Percentiles rank a stretch among this genome's conserved stretches.
Evolutionary conservation across 371 early-diverging fungal species (phyloP).

Genomic region (Enterospora canceri): DNA sequence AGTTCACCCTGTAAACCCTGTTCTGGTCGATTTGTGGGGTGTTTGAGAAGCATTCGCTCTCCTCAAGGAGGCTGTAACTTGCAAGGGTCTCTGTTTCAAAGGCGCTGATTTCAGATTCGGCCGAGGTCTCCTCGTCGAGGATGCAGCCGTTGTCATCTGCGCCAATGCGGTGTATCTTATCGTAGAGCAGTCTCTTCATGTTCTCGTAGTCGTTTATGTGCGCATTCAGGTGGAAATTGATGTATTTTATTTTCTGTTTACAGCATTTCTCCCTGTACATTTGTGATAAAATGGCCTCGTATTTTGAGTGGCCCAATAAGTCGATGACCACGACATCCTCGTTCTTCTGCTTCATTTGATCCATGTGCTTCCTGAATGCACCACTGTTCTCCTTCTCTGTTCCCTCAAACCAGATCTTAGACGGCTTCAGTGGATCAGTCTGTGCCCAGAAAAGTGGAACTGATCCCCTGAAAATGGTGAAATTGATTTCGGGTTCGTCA

Average conservation of each 20-base stretch:
- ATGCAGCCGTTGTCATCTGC: neutral
- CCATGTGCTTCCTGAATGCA: conserved; percentile 67
- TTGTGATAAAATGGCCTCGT: conserved; percentile 30
- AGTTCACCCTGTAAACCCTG: conserved; percentile 40
- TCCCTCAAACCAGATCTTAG: conserved; percentile 56
- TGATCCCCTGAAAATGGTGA: conserved; percentile 37
- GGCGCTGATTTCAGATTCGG: too few relatives aligned
- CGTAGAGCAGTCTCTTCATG: conserved; percentile 28
- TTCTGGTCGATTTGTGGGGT: neutral
- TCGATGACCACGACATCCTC: conserved; percentile 66
- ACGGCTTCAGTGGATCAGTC: conserved; percentile 17
- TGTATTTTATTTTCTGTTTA: conserved; percentile 24
- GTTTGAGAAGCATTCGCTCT: neutral
- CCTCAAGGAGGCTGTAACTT: neutral
- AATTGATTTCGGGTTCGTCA: conserved; percentile 9
- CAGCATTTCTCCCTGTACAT: conserved; percentile 18
- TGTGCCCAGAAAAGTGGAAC: conserved; percentile 49
- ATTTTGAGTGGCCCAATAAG: conserved; percentile 62
- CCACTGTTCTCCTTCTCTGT: conserved; percentile 62
- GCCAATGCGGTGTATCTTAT: conserved; percentile 10
- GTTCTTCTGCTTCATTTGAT: conserved; percentile 63
- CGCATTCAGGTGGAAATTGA: conserved; percentile 38
- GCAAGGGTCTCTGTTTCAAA: neutral
- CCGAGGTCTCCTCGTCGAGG: too few relatives aligned
- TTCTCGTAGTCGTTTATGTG: conserved; percentile 28